These are phyloP conservation scores for Kwoniella botswanensis DNA, from an alignment of 768 basidiomycete species.

Conservation along the genomic window DNA sequence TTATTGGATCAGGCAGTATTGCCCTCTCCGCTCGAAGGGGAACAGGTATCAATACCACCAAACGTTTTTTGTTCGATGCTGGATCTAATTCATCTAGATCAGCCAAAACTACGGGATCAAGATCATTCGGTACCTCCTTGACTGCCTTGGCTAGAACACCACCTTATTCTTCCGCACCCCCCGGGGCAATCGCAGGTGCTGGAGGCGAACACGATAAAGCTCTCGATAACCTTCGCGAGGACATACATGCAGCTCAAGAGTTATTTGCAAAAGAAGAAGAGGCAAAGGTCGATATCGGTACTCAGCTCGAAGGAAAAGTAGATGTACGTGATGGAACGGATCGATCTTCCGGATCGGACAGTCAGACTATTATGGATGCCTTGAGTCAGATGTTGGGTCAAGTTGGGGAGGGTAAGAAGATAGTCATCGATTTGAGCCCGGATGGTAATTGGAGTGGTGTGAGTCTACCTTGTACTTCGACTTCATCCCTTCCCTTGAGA, in stretches of 20 bases:
- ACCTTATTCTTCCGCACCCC: neutral
- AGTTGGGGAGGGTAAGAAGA: too few species aligned
- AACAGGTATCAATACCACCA: neutral
- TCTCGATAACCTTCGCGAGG: neutral
- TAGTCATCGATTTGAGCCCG: too few species aligned
- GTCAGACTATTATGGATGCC: too few species aligned
- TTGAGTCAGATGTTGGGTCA: too few species aligned
- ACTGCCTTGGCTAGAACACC: neutral
- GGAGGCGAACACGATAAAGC: neutral
- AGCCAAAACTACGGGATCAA: neutral
- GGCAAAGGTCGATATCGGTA: neutral
- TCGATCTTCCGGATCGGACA: neutral
- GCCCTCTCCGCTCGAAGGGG: neutral
- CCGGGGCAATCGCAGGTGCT: too few species aligned
- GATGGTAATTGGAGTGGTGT: too few species aligned
- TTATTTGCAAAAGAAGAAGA: neutral
- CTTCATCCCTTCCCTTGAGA: too few species aligned
- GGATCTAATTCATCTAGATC: neutral
- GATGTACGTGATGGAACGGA: neutral
- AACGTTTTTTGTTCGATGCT: neutral
- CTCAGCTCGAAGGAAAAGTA: neutral
- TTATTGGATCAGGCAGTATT: neutral
- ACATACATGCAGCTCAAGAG: neutral
- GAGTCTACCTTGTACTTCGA: too few species aligned
- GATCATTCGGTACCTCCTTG: neutral